Percentiles rank a stretch among this genome's conserved stretches.
Conservation (phyloP, 2,329 filamentous ascomycete genomes). For the Coccinonectria pachysandricola region DNA sequence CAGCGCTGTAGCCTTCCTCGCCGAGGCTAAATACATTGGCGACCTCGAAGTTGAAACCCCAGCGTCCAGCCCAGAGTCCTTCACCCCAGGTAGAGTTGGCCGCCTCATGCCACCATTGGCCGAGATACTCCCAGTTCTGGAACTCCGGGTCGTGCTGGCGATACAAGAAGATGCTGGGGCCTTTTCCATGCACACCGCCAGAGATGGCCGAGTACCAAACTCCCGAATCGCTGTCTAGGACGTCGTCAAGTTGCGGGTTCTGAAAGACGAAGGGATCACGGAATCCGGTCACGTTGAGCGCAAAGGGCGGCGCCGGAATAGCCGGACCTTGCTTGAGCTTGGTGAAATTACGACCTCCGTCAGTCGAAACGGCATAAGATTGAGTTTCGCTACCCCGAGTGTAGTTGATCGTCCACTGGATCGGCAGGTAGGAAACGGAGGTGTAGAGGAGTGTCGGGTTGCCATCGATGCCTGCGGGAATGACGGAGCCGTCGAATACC, state of each 20-base stretch:
- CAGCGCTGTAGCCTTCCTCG: conserved; percentile 26
- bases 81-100: conserved; percentile 26
- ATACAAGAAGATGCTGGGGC: conserved; percentile 14
- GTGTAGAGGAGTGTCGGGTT: conserved; percentile 35
- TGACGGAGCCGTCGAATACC: conserved; percentile 35
- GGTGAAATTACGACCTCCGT: conserved; percentile 19
- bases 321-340: conserved; percentile 13
- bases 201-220: conserved; percentile 15
- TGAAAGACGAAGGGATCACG: conserved; percentile 16
- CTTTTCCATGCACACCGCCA: conserved; percentile 12
- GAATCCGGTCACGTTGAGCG: conserved; percentile 15
- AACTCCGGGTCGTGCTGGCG: conserved; percentile 14
- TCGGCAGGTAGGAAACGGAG: conserved; percentile 32
- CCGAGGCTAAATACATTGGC: conserved; percentile 31
- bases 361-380: conserved; percentile 31
- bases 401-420: conserved; percentile 35
- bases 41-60: conserved; percentile 36
- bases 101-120: conserved; percentile 26
- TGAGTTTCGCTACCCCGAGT: conserved; percentile 36
- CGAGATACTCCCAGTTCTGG: conserved; percentile 16
- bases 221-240: conserved; percentile 9
- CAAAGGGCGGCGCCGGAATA: conserved; percentile 11
- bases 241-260: conserved; percentile 9
- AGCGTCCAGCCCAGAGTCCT: conserved; percentile 25
- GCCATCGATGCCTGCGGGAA: conserved; percentile 31